phyloP scores from a whole-genome alignment of 148 eudicot genomes.

The Rhododendron kiyosumense region DNA sequence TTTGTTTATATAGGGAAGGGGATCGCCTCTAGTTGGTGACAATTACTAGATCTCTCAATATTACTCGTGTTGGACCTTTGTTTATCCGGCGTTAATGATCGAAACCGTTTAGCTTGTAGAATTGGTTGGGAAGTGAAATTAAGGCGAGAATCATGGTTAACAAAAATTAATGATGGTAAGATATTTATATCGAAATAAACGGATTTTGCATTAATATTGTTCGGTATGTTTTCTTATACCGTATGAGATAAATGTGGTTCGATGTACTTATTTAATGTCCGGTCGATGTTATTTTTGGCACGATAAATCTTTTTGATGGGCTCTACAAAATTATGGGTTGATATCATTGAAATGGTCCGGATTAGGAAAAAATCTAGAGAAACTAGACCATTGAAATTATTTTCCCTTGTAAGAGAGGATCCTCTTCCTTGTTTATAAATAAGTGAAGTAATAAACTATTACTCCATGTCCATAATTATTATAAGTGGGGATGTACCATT shows the following conservation, averaged over 20 bases:
- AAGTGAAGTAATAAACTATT: background rate
- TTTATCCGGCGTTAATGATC: background rate
- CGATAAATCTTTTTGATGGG: background rate
- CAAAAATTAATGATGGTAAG: background rate
- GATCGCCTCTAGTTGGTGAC: background rate
- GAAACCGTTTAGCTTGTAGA: background rate
- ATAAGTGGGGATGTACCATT: background rate
- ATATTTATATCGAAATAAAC: background rate
- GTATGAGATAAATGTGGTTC: background rate
- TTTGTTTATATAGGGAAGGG: background rate
- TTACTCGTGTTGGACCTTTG: background rate
- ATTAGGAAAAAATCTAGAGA: background rate
- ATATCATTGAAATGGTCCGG: background rate
- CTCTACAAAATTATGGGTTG: background rate
- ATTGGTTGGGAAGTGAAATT: background rate
- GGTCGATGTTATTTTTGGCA: background rate
- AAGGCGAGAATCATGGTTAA: fast-evolving
- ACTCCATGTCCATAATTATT: background rate
- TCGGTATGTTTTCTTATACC: background rate
- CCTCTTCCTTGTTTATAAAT: background rate
- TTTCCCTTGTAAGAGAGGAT: background rate
- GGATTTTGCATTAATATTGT: background rate
- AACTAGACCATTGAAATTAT: background rate
- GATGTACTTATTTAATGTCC: background rate
- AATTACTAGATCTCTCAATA: background rate